Evolutionary conservation across 352 stramenopile species (phyloP).

Genomic region (Phytophthora chlamydospora): DNA sequence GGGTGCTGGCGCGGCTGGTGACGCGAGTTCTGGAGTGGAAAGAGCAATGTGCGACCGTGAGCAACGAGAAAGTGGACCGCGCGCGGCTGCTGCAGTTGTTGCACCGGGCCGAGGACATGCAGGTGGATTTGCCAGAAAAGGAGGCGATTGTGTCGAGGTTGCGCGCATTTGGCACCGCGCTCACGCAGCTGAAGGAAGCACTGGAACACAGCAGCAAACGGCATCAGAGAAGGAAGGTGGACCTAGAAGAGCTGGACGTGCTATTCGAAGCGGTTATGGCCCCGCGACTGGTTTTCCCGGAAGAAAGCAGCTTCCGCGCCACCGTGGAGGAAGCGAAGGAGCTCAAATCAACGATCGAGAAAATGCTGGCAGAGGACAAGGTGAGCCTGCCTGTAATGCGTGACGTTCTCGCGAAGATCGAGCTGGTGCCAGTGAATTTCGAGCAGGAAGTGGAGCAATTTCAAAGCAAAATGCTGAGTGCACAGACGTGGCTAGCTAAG

Average conservation of each 20-base stretch:
- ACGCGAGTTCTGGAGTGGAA: conserved; percentile 59
- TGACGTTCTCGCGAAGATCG: conserved; percentile 79
- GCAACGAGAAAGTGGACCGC: conserved; percentile 46
- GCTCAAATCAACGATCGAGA: conserved; percentile 65
- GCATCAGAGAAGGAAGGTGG: conserved; percentile 66
- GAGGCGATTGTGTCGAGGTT: conserved; percentile 46
- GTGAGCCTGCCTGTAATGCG: conserved; percentile 84
- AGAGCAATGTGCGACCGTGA: conserved; percentile 39
- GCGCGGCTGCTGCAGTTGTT: conserved; percentile 55
- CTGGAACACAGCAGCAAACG: conserved; percentile 68
- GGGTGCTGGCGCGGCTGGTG: conserved; percentile 63
- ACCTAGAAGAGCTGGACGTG: conserved; percentile 57
- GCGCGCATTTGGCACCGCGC: conserved; percentile 56
- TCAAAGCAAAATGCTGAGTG: conserved; percentile 85
- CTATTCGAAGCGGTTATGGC: conserved; percentile 53
- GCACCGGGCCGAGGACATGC: conserved; percentile 65
- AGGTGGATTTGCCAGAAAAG: conserved; percentile 52
- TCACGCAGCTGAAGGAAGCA: conserved; percentile 68
- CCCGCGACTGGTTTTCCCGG: conserved; percentile 62
- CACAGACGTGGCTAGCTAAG: conserved; percentile 86
- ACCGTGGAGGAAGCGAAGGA: conserved; percentile 69
- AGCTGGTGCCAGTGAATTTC: conserved; percentile 89
- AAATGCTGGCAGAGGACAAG: conserved; percentile 80
- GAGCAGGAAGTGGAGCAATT: conserved; percentile 79
- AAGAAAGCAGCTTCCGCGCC: conserved; percentile 53